These are phyloP conservation scores for Insectozyma bohioensis DNA, from an alignment of 1,139 yeast genomes.

Conservation along the genomic window DNA sequence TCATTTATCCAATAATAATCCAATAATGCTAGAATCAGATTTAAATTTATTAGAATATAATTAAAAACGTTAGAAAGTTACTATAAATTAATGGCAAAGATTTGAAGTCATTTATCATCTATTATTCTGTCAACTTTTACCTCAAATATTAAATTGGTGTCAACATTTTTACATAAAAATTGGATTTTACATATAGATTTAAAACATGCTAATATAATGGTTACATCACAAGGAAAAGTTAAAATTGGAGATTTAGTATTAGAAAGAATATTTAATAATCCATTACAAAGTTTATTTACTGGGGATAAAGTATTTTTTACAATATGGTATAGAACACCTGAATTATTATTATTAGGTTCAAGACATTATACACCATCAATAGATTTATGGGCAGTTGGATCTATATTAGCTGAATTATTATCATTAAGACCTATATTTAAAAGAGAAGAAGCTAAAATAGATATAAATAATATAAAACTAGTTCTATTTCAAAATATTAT, in stretches of 20 bases:
- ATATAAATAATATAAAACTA: slow-evolving; percentile 71
- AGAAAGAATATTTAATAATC: slow-evolving; percentile 87
- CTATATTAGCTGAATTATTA: slow-evolving; percentile 88
- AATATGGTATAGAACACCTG: slow-evolving; percentile 98
- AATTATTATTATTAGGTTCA: slow-evolving; percentile 82
- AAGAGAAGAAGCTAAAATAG: slow-evolving; percentile 97
- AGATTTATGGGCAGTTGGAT: slow-evolving; percentile 97
- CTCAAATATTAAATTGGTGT: slow-evolving; percentile 95
- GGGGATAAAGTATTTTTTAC: slow-evolving; percentile 98
- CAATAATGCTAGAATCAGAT: no score
- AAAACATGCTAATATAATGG: slow-evolving; percentile 98
- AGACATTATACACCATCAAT: slow-evolving; percentile 94
- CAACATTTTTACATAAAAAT: slow-evolving; percentile 84
- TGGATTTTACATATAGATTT: slow-evolving; percentile 92
- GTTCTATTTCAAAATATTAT: no score
- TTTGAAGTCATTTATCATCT: no score
- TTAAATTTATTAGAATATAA: no score
- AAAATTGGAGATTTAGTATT: slow-evolving; percentile 96
- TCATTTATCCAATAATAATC: no score
- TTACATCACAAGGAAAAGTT: slow-evolving; percentile 80
- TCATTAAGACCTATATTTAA: slow-evolving; percentile 91
- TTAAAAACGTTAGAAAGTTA: no score
- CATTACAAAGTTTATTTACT: slow-evolving; percentile 82
- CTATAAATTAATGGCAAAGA: no score
- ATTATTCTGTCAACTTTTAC: no score